Conservation (phyloP, 2,329 filamentous ascomycete genomes). For the Exophiala alcalophila region DNA sequence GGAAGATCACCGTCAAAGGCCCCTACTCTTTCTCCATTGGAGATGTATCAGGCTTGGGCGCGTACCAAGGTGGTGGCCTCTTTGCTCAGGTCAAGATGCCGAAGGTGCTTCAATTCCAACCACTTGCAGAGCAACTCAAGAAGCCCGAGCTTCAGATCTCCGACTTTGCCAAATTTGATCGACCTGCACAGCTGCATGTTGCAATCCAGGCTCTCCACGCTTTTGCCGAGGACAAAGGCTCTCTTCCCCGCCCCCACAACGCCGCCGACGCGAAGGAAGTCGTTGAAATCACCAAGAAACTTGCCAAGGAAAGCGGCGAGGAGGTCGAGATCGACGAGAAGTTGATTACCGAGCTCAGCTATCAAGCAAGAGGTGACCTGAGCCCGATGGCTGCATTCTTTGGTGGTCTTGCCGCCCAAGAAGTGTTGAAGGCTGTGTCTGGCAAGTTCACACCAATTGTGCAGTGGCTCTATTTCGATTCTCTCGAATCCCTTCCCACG, state of each 20-base stretch:
- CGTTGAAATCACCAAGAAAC: conserved; percentile 68
- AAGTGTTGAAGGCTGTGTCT: conserved; percentile 93
- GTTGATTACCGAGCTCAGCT: conserved; percentile 86
- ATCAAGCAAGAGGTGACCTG: conserved; percentile 87
- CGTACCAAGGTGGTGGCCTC: conserved; percentile 83
- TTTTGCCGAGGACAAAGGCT: conserved; percentile 67
- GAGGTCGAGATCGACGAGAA: conserved; percentile 87
- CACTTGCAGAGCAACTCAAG: conserved; percentile 71
- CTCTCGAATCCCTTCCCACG: conserved; percentile 86
- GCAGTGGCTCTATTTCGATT: conserved; percentile 97
- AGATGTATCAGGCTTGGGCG: conserved; percentile 79
- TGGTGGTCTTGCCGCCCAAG: conserved; percentile 87
- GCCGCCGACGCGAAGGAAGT: conserved; percentile 78
- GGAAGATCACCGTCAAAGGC: conserved; percentile 89
- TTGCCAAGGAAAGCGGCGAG: conserved; percentile 65
- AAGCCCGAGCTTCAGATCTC: conserved; percentile 87
- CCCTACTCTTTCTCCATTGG: conserved; percentile 98
- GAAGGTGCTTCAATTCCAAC: conserved; percentile 85
- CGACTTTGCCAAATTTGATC: conserved; percentile 97
- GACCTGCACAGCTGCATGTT: conserved; percentile 84
- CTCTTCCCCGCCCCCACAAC: conserved; percentile 78
- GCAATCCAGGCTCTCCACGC: conserved; percentile 89
- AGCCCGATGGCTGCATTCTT: conserved; percentile 93
- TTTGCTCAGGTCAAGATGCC: conserved; percentile 99
- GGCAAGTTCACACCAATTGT: conserved; percentile 96